Conservation (phyloP, 208 protist species). For the Leishmania arabica region DNA sequence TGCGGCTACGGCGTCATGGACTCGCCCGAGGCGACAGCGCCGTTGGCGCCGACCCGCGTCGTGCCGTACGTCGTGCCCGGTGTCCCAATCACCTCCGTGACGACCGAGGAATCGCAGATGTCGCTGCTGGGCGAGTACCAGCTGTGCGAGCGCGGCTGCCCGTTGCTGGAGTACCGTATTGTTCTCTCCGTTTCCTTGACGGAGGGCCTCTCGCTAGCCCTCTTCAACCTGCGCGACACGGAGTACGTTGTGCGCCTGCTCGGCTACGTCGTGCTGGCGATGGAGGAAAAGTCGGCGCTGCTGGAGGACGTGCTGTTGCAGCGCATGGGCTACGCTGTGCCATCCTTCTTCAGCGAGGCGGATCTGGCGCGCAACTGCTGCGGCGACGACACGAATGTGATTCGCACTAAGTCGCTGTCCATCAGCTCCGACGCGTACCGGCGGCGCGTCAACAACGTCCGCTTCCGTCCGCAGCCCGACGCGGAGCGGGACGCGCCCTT, state of each 20-base stretch:
- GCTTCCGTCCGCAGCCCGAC: constrained; percentile 45
- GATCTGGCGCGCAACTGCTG: constrained; percentile 73
- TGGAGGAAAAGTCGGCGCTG: constrained; percentile 70
- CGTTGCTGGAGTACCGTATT: constrained; percentile 36
- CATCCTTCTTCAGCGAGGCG: constrained; percentile 61
- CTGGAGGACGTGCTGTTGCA: constrained; percentile 83
- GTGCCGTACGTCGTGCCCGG: constrained; percentile 55
- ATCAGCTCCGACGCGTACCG: constrained; percentile 65
- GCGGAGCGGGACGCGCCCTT: constrained; percentile 43
- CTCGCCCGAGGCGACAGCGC: constrained; percentile 7
- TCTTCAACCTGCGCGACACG: constrained; percentile 83
- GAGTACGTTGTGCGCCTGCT: constrained; percentile 74
- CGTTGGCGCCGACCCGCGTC: constrained; percentile 41
- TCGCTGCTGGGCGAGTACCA: constrained; percentile 56
- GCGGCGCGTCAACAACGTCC: constrained; percentile 71
- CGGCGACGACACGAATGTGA: constrained; percentile 68
- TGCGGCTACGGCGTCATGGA: constrained; percentile 60
- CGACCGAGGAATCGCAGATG: constrained; percentile 57
- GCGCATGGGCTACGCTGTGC: constrained; percentile 62
- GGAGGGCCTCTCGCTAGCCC: constrained; percentile 46
- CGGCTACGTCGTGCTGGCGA: constrained; percentile 56
- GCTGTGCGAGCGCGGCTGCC: constrained; percentile 30
- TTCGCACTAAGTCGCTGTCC: constrained; percentile 39
- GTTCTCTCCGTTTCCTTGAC: constrained; percentile 60
- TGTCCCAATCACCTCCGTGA: constrained; percentile 46